Conservation (phyloP, 2,329 filamentous ascomycete genomes). For the Aspergillus ruber region DNA sequence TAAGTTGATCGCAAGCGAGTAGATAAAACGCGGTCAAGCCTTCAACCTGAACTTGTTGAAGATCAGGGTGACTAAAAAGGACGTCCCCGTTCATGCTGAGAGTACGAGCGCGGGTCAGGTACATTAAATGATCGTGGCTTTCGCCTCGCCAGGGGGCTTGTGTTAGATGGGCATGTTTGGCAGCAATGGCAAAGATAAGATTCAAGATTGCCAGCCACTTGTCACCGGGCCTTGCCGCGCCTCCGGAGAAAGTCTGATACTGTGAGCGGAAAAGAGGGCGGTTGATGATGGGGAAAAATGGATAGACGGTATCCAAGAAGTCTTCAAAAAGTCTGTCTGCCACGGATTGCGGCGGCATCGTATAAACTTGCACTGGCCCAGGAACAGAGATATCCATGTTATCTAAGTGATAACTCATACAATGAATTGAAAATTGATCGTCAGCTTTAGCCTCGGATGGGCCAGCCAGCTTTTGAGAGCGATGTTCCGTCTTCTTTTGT, state of each 20-base stretch:
- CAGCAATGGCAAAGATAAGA: constrained; percentile 35
- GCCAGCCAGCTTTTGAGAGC: constrained; percentile 21
- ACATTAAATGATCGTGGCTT: constrained; percentile 28
- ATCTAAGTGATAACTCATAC: constrained; percentile 39
- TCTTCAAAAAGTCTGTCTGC: constrained; percentile 1
- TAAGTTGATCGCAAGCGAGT: constrained; percentile 38
- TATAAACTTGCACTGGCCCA: constrained; percentile 37
- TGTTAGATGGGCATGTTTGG: constrained; percentile 23
- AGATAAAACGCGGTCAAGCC: constrained; percentile 31
- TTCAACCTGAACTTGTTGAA: constrained; percentile 37
- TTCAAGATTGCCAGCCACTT: constrained; percentile 37
- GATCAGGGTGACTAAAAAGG: constrained; percentile 28
- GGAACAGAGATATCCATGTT: constrained; percentile 38
- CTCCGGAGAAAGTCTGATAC: constrained; percentile 22
- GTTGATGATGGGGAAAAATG: constrained; percentile 35
- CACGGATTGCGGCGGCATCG: constrained; percentile 9
- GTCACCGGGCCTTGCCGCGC: constrained; percentile 21
- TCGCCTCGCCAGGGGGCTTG: constrained; percentile 35
- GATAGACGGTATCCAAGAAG: constrained; percentile 32
- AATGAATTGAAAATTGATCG: constrained; percentile 27
- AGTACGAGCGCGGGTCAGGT: constrained; percentile 31
- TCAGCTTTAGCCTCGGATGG: constrained; percentile 21
- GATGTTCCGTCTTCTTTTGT: constrained; percentile 31
- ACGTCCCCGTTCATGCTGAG: constrained; percentile 26
- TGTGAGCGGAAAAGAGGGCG: constrained; percentile 30